Conservation (phyloP, 2,329 filamentous ascomycete species). For the Botrytis hyacinthi region DNA sequence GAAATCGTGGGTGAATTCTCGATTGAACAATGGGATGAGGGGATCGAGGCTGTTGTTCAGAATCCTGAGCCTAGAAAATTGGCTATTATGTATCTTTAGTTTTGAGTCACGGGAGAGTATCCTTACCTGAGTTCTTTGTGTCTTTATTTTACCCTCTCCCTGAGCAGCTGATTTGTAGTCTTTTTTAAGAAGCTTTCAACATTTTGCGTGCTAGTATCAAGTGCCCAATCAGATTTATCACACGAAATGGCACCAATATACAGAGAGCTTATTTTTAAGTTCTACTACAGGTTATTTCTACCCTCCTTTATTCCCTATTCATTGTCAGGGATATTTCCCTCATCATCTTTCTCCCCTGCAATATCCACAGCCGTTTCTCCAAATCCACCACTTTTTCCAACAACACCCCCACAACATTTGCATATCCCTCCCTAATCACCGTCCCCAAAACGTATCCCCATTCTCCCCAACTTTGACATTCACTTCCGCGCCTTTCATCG, state of each 20-base stretch:
- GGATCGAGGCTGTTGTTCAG: constrained; percentile 23
- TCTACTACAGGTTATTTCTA: background rate
- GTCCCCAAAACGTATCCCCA: too few relatives aligned
- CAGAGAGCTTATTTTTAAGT: background rate
- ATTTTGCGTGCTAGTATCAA: background rate
- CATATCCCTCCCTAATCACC: too few relatives aligned
- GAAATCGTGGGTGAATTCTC: constrained; percentile 16
- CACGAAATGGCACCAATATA: background rate
- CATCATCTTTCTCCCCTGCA: too few relatives aligned
- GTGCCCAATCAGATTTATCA: background rate
- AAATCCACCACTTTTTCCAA: too few relatives aligned
- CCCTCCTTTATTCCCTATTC: background rate
- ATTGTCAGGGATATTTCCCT: background rate
- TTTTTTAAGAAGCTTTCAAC: background rate
- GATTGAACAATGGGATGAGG: constrained; percentile 24
- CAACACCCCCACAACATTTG: too few relatives aligned
- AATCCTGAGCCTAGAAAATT: constrained; percentile 28
- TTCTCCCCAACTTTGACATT: too few relatives aligned
- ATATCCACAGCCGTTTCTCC: too few relatives aligned
- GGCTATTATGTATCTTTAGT: background rate
- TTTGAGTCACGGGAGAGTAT: background rate
- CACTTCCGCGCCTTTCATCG: too few relatives aligned
- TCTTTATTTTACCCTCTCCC: background rate
- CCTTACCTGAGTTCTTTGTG: background rate
- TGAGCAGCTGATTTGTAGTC: background rate